Evolutionary conservation across 805 yeast genomes (phyloP), one percentile per base, ranked within the genome.

Genomic region (Middelhovenomyces tepae): DNA sequence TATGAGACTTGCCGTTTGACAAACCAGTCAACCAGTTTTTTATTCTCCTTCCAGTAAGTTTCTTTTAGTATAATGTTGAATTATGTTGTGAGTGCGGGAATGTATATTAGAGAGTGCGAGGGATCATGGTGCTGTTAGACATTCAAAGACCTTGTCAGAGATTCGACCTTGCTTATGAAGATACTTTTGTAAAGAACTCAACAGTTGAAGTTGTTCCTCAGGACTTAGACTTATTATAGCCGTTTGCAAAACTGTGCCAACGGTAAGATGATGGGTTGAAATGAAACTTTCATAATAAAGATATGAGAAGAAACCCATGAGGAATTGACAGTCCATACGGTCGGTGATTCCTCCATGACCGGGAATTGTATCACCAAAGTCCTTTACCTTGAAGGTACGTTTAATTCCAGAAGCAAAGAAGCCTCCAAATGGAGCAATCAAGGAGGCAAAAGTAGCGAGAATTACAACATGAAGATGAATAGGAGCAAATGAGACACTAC

Each of bases 311-410:
- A 94, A 83, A 8, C 98, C 98, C 97, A 91, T 91, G 47, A 91
- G 65, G 54, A 89, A 91, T 62, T 91, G 97, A 61, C 98, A 91
- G 61, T 91, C 98, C 65, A 91, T 78, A 62, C 98, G 73, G 56
- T 91, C 98, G 16, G 96, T 87, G 45, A 91, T 78, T 46, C 98
- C 98, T 43, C 98, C 98, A 54, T 91, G 98, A 20, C 98, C 98
- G 10, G 98, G 98, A 46, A 91, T 91, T 7, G 97, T 89, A 53
- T 89, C 94, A 46, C 97, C 98, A 52, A 91, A 91, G 60, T 91
- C 98, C 61, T 91, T 91, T 35, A 87, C 86, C 51, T 89, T 83
- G 62, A 91, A 87, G 9, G 97, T 85, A 60, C 98, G 76, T 65
- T 91, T 91, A 48, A 91, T 68, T n/a, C 97, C 98, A 34, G 93